These are phyloP conservation scores for Diaporthe citrichinensis DNA, from an alignment of 2,329 filamentous ascomycete genomes.

Conservation along the genomic window DNA sequence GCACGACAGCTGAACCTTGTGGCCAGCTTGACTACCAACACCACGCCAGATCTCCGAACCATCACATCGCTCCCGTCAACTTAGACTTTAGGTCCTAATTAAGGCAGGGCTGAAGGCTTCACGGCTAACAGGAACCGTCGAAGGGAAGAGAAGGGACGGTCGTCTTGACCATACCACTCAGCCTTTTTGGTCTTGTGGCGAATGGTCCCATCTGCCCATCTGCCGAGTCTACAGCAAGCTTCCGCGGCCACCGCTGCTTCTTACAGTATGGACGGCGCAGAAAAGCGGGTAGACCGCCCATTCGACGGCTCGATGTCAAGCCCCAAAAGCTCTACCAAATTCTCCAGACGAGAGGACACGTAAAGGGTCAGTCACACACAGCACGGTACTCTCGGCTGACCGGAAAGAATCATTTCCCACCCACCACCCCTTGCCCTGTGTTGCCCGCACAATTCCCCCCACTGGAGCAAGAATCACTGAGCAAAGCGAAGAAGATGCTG, in stretches of 20 bases:
- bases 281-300: slow-evolving; percentile 9
- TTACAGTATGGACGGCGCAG: background rate
- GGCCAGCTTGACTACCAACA: slow-evolving; percentile 20
- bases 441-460: slow-evolving; percentile 12
- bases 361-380: background rate
- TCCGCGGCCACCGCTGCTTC: slow-evolving; percentile 15
- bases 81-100: slow-evolving; percentile 35
- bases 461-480: slow-evolving; percentile 6
- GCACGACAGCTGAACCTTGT: slow-evolving; percentile 26
- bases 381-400: slow-evolving; percentile 12
- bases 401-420: background rate
- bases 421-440: slow-evolving; percentile 9
- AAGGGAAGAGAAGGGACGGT: slow-evolving; percentile 4
- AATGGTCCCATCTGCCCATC: background rate
- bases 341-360: background rate
- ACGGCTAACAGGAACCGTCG: slow-evolving; percentile 27
- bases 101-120: slow-evolving; percentile 38
- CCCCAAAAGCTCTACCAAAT: background rate
- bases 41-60: slow-evolving; percentile 33
- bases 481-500: background rate
- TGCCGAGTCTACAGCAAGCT: slow-evolving; percentile 39
- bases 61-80: slow-evolving; percentile 37
- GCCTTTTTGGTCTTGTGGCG: slow-evolving; percentile 5
- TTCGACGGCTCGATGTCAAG: slow-evolving; percentile 6
- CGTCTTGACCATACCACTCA: background rate